Evolutionary conservation across 805 yeast species (phyloP).

Genomic region (Saturnispora ahearnii): DNA sequence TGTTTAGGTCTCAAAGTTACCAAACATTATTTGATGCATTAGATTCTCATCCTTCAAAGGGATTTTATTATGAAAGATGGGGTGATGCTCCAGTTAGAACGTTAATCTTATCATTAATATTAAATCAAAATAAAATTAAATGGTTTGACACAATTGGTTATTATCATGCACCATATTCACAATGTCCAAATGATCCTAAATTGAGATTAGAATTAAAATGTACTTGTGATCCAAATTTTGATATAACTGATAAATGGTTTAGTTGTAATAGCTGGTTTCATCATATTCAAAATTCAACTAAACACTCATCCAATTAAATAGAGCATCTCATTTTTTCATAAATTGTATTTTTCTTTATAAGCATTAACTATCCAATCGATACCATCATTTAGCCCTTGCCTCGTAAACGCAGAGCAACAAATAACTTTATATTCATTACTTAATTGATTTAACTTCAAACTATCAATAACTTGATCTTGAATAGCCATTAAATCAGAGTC

Average conservation of each 20-base stretch:
- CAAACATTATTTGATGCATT: conserved; percentile 54
- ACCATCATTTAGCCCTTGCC: conserved; percentile 31
- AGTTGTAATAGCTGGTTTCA: conserved; percentile 28
- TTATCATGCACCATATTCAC: conserved; percentile 66
- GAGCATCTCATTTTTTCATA: neutral
- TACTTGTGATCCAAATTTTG: conserved; percentile 59
- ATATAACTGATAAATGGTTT: conserved; percentile 50
- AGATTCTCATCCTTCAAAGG: conserved; percentile 55
- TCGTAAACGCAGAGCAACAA: conserved; percentile 42
- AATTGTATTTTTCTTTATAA: conserved; percentile 31
- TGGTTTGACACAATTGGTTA: conserved; percentile 75
- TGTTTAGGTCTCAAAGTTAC: conserved; percentile 66
- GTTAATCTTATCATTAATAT: conserved; percentile 61
- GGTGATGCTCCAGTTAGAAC: conserved; percentile 83
- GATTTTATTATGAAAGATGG: conserved; percentile 86
- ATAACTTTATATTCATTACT: conserved; percentile 29
- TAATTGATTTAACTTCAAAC: conserved; percentile 23
- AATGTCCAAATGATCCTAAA: conserved; percentile 64
- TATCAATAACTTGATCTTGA: neutral
- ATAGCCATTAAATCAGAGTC: conserved; percentile 13
- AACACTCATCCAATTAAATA: neutral
- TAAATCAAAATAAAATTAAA: conserved; percentile 60
- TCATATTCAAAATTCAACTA: neutral
- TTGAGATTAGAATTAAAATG: conserved; percentile 50
- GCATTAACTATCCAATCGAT: conserved; percentile 37